Evolutionary conservation across 441 rosid species (phyloP).

Genomic region (Euphorbia celastroides): DNA sequence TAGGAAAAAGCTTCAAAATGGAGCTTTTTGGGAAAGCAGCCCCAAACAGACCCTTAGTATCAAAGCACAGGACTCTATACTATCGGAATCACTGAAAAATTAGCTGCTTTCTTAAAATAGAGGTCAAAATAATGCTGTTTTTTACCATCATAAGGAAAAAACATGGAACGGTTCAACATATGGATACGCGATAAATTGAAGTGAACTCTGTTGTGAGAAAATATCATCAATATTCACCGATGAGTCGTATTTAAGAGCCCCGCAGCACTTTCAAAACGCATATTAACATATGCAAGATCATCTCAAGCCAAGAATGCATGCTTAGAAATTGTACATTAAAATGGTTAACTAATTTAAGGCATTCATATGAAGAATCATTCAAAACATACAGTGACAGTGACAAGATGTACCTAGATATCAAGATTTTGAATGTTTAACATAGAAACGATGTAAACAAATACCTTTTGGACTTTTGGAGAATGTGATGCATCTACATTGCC

Average conservation of each 20-base stretch:
- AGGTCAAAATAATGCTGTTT: not conserved
- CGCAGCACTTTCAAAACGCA: too few species aligned
- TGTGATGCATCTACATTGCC: conserved; percentile 33
- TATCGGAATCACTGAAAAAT: too few species aligned
- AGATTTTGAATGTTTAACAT: too few species aligned
- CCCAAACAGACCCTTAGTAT: too few species aligned
- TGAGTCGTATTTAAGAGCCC: not conserved
- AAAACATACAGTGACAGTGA: not conserved
- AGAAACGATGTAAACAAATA: too few species aligned
- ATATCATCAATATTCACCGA: not conserved
- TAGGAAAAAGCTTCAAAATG: too few species aligned
- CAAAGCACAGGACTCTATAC: not conserved
- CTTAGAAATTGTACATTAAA: not conserved
- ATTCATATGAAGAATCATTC: not conserved
- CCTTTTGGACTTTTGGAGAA: conserved; percentile 51
- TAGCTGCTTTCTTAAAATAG: not conserved
- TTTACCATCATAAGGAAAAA: not conserved
- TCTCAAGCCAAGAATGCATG: not conserved
- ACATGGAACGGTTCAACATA: not conserved
- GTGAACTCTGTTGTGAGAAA: not conserved
- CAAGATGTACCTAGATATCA: not conserved
- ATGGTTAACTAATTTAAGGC: not conserved
- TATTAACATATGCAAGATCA: not conserved
- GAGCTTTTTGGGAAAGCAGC: too few species aligned
- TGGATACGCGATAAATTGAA: not conserved